Evolutionary conservation across 352 stramenopile genomes (phyloP), one percentile per base, ranked within the genome.

Genomic region (Pythium aristosporum): DNA sequence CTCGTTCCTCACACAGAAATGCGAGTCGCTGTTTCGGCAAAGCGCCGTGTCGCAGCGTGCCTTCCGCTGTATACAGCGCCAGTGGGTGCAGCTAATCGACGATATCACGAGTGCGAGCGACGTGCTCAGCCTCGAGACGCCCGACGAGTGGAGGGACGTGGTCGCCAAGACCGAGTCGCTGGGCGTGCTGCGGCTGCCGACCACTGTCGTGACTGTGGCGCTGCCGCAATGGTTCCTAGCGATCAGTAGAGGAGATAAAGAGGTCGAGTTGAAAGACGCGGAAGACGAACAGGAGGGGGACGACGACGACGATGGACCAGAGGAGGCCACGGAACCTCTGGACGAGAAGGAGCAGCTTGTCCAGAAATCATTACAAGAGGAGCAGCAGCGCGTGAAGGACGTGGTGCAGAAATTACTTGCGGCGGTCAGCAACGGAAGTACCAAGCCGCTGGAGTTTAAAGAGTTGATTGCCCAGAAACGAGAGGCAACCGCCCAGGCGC

Each of bases 211-310:
- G 1, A 75, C 63, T 13, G 46, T 92, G 21, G 68, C 72, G 49
- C 59, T 92, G 4, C 83, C 83, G 13, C 80, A 92, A 68, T 92
- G 83, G 83, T 92, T 91, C 56, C 47, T 87, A 25, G 73, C 74
- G 32, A 76, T 92, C 48, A 80, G 63, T 5, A 81, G 76, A 48
- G 46, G 48, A 36, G 80, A 88, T 32, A 69, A 67, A 52, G 70
- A 81, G 28, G 55, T 73, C 16, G 68, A 80, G 16, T 51, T 79
- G 37, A 57, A 56, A 21, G 47, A 63, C 9, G 28, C 8, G 10
- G 54, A 51, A 12, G 28, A 61, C 13, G 23, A 57, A 2, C 37
- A 78, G 47, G 54, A 42, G 1, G 71, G 71, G 0, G 71, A 77
- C 47, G 57, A 46, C 10, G 63, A 76, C 32, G 61, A 67, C 5